A percentile compares a stretch with the other conserved stretches of the same genome.
phyloP scores from a whole-genome alignment of 139 green algal genomes.

The Chlamydomonas eustigma region DNA sequence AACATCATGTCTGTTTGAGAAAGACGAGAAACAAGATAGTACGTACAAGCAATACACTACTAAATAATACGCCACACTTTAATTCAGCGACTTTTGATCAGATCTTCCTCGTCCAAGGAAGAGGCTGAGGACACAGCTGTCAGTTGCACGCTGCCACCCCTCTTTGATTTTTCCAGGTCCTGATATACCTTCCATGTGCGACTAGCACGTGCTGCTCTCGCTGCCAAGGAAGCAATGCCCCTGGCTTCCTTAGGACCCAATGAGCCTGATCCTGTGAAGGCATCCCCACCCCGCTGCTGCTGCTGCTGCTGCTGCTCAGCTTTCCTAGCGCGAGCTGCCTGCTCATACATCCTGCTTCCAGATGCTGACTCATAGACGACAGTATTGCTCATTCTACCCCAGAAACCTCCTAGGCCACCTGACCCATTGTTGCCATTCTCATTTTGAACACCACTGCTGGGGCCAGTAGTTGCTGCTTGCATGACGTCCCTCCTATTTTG shows the following conservation, averaged over 20 bases:
- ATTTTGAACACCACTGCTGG: too few species aligned
- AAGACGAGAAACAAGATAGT: too few species aligned
- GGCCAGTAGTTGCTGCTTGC: too few species aligned
- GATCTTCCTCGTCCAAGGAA: background rate
- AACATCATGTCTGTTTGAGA: too few species aligned
- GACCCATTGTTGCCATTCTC: background rate
- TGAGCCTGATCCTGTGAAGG: background rate
- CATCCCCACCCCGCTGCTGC: background rate
- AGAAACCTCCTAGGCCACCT: background rate
- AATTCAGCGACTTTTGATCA: too few species aligned
- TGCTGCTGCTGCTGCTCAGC: background rate
- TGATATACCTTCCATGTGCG: slow-evolving; percentile 38
- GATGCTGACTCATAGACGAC: background rate
- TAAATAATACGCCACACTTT: too few species aligned
- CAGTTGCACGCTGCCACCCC: background rate
- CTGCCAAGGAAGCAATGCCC: slow-evolving; percentile 34
- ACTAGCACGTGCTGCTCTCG: slow-evolving; percentile 27
- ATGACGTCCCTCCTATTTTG: background rate
- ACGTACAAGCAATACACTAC: too few species aligned
- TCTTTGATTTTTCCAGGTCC: background rate
- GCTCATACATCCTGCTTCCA: slow-evolving; percentile 6
- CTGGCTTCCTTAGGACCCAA: slow-evolving; percentile 15
- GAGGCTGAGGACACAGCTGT: background rate
- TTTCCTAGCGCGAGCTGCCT: background rate
- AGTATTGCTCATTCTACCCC: background rate